phyloP scores from a whole-genome alignment of 441 rosid genomes.

The Gossypium gossypioides region DNA sequence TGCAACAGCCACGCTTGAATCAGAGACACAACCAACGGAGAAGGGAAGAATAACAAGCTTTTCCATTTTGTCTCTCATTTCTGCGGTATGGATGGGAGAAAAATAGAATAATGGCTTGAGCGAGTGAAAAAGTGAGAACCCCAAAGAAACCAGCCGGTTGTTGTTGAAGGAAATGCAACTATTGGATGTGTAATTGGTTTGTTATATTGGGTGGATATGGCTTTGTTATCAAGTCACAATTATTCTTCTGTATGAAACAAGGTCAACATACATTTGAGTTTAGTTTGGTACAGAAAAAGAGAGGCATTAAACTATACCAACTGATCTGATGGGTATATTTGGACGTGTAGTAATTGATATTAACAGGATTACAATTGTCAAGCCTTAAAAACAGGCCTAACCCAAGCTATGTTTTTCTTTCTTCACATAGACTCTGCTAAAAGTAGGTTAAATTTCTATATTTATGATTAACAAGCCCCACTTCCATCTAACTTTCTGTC shows the following conservation, averaged over 20 bases:
- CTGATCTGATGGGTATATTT: conserved; percentile 18
- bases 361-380: not conserved
- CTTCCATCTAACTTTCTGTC: not conserved
- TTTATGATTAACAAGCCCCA: not conserved
- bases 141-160: not conserved
- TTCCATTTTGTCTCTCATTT: conserved; percentile 86
- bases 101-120: no score
- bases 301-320: conserved; percentile 10
- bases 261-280: conserved; percentile 19
- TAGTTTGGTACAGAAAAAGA: conserved; percentile 28
- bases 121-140: not conserved
- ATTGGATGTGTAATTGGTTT: conserved; percentile 10
- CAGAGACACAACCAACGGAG: conserved; percentile 79
- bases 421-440: conserved; percentile 11
- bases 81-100: conserved; percentile 13
- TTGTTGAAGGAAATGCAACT: conserved; percentile 12
- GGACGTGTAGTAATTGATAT: conserved; percentile 20
- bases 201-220: conserved; percentile 21
- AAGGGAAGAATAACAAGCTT: conserved; percentile 82
- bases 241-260: conserved; percentile 21
- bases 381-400: conserved; percentile 15
- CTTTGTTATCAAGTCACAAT: conserved; percentile 39
- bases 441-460: conserved; percentile 22
- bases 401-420: not conserved
- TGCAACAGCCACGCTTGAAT: conserved; percentile 68